Evolutionary conservation across 495 filamentous ascomycete genomes (phyloP).

Genomic region (Neurospora terricola): DNA sequence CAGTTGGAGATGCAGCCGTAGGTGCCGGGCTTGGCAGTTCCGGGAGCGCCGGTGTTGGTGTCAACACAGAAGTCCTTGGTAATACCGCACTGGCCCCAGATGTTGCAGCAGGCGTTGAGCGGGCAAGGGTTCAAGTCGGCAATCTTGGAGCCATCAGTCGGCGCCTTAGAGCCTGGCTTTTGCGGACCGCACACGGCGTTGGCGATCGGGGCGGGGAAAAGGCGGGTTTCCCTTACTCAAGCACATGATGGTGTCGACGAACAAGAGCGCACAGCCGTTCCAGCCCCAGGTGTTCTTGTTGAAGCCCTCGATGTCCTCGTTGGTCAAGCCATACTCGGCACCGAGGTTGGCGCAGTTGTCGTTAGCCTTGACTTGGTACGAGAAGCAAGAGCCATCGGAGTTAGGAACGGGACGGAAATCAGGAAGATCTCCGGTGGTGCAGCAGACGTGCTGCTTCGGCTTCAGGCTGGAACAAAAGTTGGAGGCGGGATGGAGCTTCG

Average conservation of each 20-base stretch:
- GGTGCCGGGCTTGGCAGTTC: constrained; percentile 18
- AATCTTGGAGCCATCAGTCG: constrained; percentile 2
- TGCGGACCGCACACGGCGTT: constrained; percentile 23
- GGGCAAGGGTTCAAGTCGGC: constrained; percentile 5
- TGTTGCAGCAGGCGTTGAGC: constrained; percentile 6
- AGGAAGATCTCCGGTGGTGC: constrained; percentile 27
- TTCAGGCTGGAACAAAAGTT: constrained; percentile 27
- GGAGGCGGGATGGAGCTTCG: constrained; percentile 26
- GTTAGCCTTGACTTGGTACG: constrained; percentile 20
- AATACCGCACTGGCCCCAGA: constrained; percentile 38
- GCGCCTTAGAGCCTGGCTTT: neutral
- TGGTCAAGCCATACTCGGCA: constrained; percentile 21
- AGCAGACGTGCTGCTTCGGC: constrained; percentile 36
- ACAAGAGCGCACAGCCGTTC: constrained; percentile 32
- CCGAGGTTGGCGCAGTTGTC: constrained; percentile 30
- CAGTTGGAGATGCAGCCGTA: constrained; percentile 42
- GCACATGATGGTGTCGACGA: constrained; percentile 28
- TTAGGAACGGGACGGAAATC: constrained; percentile 30
- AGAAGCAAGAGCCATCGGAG: constrained; percentile 32
- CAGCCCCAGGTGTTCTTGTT: constrained; percentile 44
- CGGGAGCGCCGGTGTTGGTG: constrained; percentile 22
- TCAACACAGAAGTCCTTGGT: constrained; percentile 34
- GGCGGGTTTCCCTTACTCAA: constrained; percentile 38
- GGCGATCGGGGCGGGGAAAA: constrained; percentile 27
- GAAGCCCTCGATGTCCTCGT: constrained; percentile 22